Evolutionary conservation across 331 rosid species (phyloP).

Genomic region (Phaseolus coccineus): DNA sequence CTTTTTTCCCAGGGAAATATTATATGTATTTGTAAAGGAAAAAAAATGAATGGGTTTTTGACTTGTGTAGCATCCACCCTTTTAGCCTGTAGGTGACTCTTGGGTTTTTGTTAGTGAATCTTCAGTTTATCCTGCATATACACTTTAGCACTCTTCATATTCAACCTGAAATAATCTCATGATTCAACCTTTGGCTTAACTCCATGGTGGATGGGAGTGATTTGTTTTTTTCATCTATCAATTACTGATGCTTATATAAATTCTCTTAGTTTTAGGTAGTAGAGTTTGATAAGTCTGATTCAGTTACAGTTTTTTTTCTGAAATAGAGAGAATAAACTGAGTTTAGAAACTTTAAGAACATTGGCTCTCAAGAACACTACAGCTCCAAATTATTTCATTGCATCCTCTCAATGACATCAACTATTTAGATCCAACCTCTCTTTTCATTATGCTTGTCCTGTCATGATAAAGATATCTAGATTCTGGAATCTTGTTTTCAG

Average conservation of each 20-base stretch:
- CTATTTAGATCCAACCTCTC: not conserved
- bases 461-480: not conserved
- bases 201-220: constrained; percentile 18
- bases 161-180: not conserved
- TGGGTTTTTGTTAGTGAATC: constrained; percentile 3
- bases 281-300: not conserved
- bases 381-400: not conserved
- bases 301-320: not conserved
- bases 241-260: constrained; percentile 1
- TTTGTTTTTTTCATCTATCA: not conserved
- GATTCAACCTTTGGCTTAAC: constrained; percentile 35
- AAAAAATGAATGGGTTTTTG: constrained; percentile 1
- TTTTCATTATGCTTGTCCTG: not conserved
- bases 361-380: not conserved
- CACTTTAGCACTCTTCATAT: not conserved
- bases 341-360: not conserved
- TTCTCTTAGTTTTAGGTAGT: constrained; percentile 27
- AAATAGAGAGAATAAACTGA: not conserved
- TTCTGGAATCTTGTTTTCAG: constrained; percentile 12
- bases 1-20: constrained; percentile 14
- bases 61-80: constrained; percentile 28
- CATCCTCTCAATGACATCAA: not conserved
- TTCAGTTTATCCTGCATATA: constrained; percentile 6
- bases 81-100: constrained; percentile 2
- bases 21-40: constrained; percentile 6